A percentile compares a stretch with the other conserved stretches of the same genome.
Evolutionary conservation across 768 basidiomycete genomes (phyloP).

Genomic region (Lentinula raphanica): DNA sequence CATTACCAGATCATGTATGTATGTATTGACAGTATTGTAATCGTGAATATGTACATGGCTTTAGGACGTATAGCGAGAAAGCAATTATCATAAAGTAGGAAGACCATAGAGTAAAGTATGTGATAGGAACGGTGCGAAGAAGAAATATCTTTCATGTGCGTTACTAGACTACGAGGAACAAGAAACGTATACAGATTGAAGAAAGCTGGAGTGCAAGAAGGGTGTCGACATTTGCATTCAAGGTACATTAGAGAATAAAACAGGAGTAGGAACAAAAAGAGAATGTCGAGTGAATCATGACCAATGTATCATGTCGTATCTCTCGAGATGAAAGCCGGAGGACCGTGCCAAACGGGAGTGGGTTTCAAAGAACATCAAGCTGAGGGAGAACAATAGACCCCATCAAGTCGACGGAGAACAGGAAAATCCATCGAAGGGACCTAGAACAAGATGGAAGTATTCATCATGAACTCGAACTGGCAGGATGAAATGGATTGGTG

Average conservation of each 20-base stretch:
- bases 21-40: no score
- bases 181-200: neutral
- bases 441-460: neutral
- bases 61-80: neutral
- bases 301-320: no score
- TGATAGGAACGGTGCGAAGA: neutral
- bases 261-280: neutral
- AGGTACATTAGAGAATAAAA: neutral
- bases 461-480: neutral
- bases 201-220: neutral
- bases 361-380: neutral
- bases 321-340: neutral
- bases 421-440: neutral
- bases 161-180: neutral
- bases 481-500: neutral
- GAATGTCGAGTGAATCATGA: no score
- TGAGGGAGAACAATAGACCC: neutral
- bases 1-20: neutral
- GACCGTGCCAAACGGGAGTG: neutral
- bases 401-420: neutral
- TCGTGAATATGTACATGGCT: neutral
- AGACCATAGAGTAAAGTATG: neutral
- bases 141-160: neutral
- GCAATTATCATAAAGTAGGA: conserved; percentile 5
- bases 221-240: neutral